These are phyloP conservation scores for Pseudocohnilembus persalinus DNA, from an alignment of 169 alveolate genomes.

Conservation along the genomic window DNA sequence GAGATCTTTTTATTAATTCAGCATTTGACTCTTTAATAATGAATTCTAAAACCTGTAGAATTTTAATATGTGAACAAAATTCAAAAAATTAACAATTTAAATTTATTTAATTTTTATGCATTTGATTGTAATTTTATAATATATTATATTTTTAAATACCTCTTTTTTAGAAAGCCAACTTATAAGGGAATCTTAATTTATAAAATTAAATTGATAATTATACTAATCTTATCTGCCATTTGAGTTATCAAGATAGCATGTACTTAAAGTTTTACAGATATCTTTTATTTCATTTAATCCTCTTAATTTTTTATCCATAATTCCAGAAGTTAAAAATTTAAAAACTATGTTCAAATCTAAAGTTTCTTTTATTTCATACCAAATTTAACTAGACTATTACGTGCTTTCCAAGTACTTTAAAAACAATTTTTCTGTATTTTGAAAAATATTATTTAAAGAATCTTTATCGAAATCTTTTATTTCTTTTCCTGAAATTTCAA, in stretches of 20 bases:
- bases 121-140: background rate
- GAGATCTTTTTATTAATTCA: background rate
- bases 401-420: background rate
- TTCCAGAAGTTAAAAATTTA: background rate
- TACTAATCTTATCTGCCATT: background rate
- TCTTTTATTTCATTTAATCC: background rate
- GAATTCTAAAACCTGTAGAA: background rate
- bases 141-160: background rate
- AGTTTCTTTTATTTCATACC: background rate
- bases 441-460: background rate
- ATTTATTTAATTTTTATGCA: too few species aligned
- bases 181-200: background rate
- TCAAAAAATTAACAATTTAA: too few species aligned
- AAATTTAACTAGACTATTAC: too few species aligned
- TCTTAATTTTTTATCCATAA: background rate
- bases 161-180: background rate
- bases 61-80: too few species aligned
- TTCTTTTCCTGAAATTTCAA: background rate
- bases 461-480: background rate
- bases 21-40: background rate
- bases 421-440: too few species aligned
- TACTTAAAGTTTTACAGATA: background rate
- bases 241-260: background rate
- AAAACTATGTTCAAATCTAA: background rate
- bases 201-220: too few species aligned